These are phyloP conservation scores for Hygrophila difformis DNA, from an alignment of 257 asterid genomes.

Conservation along the genomic window DNA sequence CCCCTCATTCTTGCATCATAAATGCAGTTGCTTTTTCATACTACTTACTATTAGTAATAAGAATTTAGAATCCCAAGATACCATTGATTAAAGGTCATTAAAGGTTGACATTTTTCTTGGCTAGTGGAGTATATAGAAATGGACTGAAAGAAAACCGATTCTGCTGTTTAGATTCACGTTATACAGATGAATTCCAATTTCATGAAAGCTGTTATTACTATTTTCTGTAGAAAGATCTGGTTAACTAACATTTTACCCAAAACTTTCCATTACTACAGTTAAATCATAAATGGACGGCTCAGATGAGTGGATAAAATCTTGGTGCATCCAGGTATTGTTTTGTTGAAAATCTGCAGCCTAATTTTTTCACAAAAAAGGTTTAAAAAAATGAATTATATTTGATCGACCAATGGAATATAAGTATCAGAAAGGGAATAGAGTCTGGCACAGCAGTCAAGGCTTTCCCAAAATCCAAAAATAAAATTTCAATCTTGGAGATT, in stretches of 20 bases:
- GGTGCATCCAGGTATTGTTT: too few species aligned
- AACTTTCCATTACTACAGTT: conserved; percentile 4
- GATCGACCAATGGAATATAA: conserved; percentile 24
- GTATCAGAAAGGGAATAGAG: conserved; percentile 16
- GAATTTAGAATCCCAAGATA: too few species aligned
- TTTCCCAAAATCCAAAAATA: conserved; percentile 1
- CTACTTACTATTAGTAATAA: neutral
- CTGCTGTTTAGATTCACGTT: too few species aligned
- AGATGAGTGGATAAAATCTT: too few species aligned
- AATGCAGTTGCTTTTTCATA: conserved; percentile 15
- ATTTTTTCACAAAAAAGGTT: too few species aligned
- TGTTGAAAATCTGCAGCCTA: conserved; percentile 26
- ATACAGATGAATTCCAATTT: neutral
- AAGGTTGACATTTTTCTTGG: too few species aligned
- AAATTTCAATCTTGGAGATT: too few species aligned
- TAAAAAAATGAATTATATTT: conserved; percentile 11
- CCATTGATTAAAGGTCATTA: too few species aligned
- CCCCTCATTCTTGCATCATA: conserved; percentile 24
- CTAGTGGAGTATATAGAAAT: too few species aligned
- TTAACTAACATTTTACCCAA: conserved; percentile 2
- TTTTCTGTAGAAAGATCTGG: too few species aligned
- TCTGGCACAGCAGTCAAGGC: conserved; percentile 47
- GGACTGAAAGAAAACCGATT: too few species aligned
- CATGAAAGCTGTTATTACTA: conserved; percentile 17
- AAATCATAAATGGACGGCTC: conserved; percentile 3